phyloP scores from a whole-genome alignment of 2,329 filamentous ascomycete genomes.

The Dactylellina drechsleri region DNA sequence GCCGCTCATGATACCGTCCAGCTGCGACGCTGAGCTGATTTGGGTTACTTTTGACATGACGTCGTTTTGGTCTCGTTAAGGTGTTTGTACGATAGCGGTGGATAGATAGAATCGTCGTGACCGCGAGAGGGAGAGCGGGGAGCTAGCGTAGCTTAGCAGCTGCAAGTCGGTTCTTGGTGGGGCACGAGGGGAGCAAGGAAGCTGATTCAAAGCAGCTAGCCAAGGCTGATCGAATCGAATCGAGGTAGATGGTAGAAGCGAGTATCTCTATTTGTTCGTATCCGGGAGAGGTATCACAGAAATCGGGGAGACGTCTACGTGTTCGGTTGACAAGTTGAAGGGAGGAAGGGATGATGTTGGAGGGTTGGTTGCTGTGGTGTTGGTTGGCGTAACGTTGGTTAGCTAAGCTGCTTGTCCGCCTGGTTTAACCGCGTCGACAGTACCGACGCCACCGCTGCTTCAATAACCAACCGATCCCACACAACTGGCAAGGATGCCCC shows the following conservation, averaged over 20 bases:
- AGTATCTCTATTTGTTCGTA: no score
- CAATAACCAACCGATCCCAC: background rate
- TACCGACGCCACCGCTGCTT: background rate
- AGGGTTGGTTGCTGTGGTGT: background rate
- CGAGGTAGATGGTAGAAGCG: no score
- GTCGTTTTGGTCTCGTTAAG: background rate
- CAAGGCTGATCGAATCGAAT: no score
- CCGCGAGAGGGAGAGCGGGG: background rate
- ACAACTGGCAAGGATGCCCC: no score
- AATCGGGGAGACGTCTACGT: background rate
- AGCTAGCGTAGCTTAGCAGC: background rate
- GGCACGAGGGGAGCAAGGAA: background rate
- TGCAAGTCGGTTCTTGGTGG: constrained; percentile 1
- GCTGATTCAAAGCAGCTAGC: no score
- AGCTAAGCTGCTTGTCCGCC: background rate
- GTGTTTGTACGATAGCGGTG: background rate
- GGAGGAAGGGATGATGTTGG: background rate
- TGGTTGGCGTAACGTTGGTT: constrained; percentile 9
- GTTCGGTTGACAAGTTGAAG: background rate
- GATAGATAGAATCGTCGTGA: background rate
- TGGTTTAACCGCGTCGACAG: background rate
- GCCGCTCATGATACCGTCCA: constrained; percentile 73
- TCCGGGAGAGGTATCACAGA: background rate
- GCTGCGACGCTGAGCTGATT: constrained; percentile 75
- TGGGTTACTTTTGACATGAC: constrained; percentile 37